phyloP scores from a whole-genome alignment of 2,329 filamentous ascomycete species.

The Graphilbum ipis-grandicollis region DNA sequence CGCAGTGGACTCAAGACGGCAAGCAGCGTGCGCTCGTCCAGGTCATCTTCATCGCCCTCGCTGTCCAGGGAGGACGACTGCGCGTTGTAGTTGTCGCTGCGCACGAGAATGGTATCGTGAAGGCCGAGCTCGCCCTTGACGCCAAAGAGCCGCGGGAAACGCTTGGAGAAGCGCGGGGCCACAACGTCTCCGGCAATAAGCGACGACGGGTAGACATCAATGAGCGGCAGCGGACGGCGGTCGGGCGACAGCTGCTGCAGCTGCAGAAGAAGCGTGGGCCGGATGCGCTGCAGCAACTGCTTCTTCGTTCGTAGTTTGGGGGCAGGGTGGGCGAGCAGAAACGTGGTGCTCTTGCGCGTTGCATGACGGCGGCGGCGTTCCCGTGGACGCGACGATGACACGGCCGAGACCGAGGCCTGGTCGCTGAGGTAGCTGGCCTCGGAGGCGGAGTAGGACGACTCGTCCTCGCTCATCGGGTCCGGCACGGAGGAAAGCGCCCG shows the following conservation, averaged over 20 bases:
- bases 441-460: slow-evolving; percentile 25
- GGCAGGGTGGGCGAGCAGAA: slow-evolving; percentile 50
- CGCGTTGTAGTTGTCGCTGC: slow-evolving; percentile 47
- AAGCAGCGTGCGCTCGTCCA: slow-evolving; percentile 33
- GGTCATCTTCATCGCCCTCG: slow-evolving; percentile 26
- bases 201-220: slow-evolving; percentile 59
- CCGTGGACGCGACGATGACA: slow-evolving; percentile 19
- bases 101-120: slow-evolving; percentile 54
- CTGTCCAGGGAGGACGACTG: slow-evolving; percentile 16
- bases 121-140: slow-evolving; percentile 44
- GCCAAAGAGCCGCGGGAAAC: slow-evolving; percentile 46
- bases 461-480: slow-evolving; percentile 29
- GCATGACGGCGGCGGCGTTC: slow-evolving; percentile 15
- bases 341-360: slow-evolving; percentile 41
- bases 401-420: slow-evolving; percentile 16
- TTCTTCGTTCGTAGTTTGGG: slow-evolving; percentile 41
- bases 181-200: slow-evolving; percentile 36
- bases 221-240: slow-evolving; percentile 45
- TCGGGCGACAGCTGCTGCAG: slow-evolving; percentile 47
- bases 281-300: slow-evolving; percentile 46
- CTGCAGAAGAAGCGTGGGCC: slow-evolving; percentile 54
- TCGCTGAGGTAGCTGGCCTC: slow-evolving; percentile 28
- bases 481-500: no score
- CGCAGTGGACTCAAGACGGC: slow-evolving; percentile 50
- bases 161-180: slow-evolving; percentile 39